phyloP scores from a whole-genome alignment of 2,329 filamentous ascomycete genomes.

The Aspergillus thermomutatus region DNA sequence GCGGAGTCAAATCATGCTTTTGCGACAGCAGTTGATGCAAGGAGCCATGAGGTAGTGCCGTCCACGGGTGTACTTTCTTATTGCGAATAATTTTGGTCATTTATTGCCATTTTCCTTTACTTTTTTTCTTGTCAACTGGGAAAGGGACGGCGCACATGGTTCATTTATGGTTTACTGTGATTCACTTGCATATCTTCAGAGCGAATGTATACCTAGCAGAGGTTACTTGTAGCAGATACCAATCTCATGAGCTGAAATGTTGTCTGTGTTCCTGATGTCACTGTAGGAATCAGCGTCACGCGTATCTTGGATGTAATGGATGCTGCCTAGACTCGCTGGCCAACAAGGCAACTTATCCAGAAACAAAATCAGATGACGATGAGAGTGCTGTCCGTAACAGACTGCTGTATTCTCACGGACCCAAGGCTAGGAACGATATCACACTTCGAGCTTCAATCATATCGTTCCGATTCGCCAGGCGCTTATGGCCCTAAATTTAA shows the following conservation, averaged over 20 bases:
- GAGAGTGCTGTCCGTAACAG: neutral
- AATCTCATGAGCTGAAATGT: neutral
- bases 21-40: slow-evolving; percentile 63
- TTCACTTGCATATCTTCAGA: neutral
- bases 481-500: neutral
- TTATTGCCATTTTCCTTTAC: neutral
- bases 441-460: neutral
- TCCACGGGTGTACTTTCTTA: neutral
- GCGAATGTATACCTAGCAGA: slow-evolving; percentile 8
- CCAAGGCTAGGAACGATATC: neutral
- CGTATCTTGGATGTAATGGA: neutral
- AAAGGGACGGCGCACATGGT: slow-evolving; percentile 2
- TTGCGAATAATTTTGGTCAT: neutral
- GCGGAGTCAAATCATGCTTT: slow-evolving; percentile 72
- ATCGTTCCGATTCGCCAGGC: neutral
- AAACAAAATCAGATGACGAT: neutral
- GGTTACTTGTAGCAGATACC: slow-evolving; percentile 3
- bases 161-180: neutral
- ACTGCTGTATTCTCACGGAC: neutral
- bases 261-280: neutral
- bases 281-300: neutral
- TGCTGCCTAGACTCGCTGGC: neutral
- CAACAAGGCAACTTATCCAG: neutral
- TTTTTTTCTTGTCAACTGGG: slow-evolving; percentile 2
- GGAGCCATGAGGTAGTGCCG: slow-evolving; percentile 32